These are phyloP conservation scores for Venturia carpophila DNA, from an alignment of 2,329 filamentous ascomycete species.

Conservation along the genomic window DNA sequence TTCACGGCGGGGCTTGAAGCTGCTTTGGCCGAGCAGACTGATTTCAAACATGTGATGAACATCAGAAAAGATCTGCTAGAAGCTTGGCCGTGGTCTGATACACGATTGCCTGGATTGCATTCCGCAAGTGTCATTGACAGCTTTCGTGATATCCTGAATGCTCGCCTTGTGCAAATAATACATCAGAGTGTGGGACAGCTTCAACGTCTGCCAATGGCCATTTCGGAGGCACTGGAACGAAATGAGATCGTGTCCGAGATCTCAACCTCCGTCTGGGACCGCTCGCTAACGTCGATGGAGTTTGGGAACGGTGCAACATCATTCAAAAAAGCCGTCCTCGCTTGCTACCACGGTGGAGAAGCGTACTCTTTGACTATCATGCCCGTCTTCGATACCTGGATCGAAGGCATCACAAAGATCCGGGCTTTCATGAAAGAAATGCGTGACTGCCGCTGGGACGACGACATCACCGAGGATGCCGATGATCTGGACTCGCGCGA, in stretches of 20 bases:
- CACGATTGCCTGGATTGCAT: conserved; percentile 58
- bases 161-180: conserved; percentile 56
- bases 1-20: conserved; percentile 53
- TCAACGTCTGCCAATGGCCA: conserved; percentile 55
- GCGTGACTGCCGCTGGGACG: conserved; percentile 64
- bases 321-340: conserved; percentile 63
- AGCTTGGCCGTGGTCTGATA: conserved; percentile 65
- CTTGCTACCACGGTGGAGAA: conserved; percentile 65
- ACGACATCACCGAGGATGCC: conserved; percentile 57
- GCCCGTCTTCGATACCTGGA: conserved; percentile 63
- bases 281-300: conserved; percentile 43
- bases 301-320: conserved; percentile 55
- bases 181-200: conserved; percentile 57
- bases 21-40: conserved; percentile 51
- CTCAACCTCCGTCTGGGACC: background rate
- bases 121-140: conserved; percentile 59
- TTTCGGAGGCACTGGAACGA: conserved; percentile 52
- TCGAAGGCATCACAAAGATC: conserved; percentile 61
- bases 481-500: conserved; percentile 59
- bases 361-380: conserved; percentile 56
- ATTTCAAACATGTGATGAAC: conserved; percentile 62
- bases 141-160: conserved; percentile 61
- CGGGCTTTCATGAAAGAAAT: conserved; percentile 56
- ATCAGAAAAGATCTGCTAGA: conserved; percentile 63
- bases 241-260: background rate